Percentiles rank a stretch among this genome's conserved stretches.
phyloP scores from a whole-genome alignment of 148 eudicot genomes.

The Amaranthus palmeri region DNA sequence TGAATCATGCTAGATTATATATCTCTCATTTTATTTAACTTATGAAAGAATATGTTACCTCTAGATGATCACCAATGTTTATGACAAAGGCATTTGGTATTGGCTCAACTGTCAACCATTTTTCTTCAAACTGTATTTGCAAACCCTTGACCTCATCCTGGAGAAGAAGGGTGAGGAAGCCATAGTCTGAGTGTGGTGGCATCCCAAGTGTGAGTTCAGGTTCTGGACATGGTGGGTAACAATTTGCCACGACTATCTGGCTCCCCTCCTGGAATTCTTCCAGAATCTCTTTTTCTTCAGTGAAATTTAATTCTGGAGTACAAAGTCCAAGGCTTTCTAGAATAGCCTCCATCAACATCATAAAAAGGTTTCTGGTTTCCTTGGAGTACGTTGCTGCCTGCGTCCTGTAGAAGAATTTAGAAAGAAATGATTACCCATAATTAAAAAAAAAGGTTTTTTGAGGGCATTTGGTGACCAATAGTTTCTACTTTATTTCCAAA shows the following conservation, averaged over 20 bases:
- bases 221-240: slow-evolving; percentile 82
- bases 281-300: slow-evolving; percentile 31
- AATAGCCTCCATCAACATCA: slow-evolving; percentile 63
- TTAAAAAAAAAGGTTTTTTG: background rate
- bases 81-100: slow-evolving; percentile 66
- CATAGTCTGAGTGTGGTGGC: slow-evolving; percentile 92
- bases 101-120: slow-evolving; percentile 76
- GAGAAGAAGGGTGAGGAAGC: slow-evolving; percentile 77
- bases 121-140: slow-evolving; percentile 49
- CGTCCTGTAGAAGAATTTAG: slow-evolving; percentile 38
- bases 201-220: slow-evolving; percentile 75
- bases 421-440: background rate
- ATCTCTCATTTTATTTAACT: background rate
- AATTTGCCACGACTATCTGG: slow-evolving; percentile 71
- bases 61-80: slow-evolving; percentile 83
- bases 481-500: slow-evolving; percentile 1
- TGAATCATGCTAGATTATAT: background rate
- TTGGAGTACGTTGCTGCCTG: slow-evolving; percentile 45
- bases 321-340: slow-evolving; percentile 59
- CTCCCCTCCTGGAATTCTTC: slow-evolving; percentile 68
- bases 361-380: slow-evolving; percentile 47
- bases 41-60: slow-evolving; percentile 37
- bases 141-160: slow-evolving; percentile 78
- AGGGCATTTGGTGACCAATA: slow-evolving; percentile 14
- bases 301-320: background rate